Evolutionary conservation across 2,329 filamentous ascomycete genomes (phyloP), one percentile per base, ranked within the genome.

Genomic region (Talaromyces sp.): DNA sequence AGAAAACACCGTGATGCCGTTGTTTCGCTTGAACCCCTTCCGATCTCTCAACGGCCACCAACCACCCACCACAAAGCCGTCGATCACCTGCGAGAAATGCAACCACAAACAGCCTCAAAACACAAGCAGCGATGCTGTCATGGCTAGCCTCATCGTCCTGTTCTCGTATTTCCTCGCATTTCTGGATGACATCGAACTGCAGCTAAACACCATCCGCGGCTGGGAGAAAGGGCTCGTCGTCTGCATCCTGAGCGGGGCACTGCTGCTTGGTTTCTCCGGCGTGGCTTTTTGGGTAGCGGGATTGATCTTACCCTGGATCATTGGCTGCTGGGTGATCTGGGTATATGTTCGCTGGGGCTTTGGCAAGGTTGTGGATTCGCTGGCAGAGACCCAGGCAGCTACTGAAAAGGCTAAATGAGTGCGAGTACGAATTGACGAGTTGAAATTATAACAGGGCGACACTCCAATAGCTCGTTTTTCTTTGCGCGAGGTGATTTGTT

Each of bases 1-100:
- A 32, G 31, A 38, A 8, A 38, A 8, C 35, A 7, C 17, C 17
- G 17, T 12, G 17, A 50, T 50, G 43, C 43, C 43, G 3, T 26
- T 50, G 43, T 50, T 50, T 50, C 43, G 43, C 43, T 14, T 50
- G 19, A 50, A 50, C 19, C 43, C 43, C 4, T 50, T 50, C 43
- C 19, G n/a, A 5, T 50, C 43, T 21, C 43, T 50, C 19, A 50
- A 50, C 24, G 24, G 24, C 19, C 43, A 50, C 24, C 3, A 21
- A 26, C 19, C 43, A 12, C 12, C 43, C 43, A 50, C 27, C 12
- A 50, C 21, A 32, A 41, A 27, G 21, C 59, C 59, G 21, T 41
- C 55, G 3, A 61, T 61, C 10, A 53, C 52, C 6, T 61, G 59
- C 29, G 59, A 61, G 26, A 17, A 57, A 35, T 61, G 59, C 50